Base-by-base conservation (phyloP, 208 protist genomes). In the Porcisia deanei region DNA sequence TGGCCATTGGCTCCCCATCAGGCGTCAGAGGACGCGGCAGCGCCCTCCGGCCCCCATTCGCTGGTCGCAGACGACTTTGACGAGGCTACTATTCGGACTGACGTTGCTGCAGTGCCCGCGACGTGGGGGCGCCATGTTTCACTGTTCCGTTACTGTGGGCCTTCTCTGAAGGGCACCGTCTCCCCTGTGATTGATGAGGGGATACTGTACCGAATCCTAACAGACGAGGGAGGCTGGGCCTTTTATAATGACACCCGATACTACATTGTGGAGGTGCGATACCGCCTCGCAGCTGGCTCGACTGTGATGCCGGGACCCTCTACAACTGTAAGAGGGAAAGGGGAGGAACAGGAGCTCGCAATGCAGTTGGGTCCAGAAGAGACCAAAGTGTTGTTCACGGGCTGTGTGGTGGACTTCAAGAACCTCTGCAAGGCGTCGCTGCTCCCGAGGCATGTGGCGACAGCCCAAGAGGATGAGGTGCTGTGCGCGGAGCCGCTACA, bases 131-230 rank as follows among this genome's bases (percentile, higher is more conserved):
- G 37, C 6, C 25, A n/a, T 49, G 20, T 22, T 58, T 77, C 71
- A 3, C 20, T 69, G n/a, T 86, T 75, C 65, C 68, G 73, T 7
- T 82, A 86, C 75, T 37, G 60, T 8, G 77, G 82, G 0, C 82
- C 82, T 1, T 34, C 55, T 16, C 66, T 86, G 47, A 75, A 73
- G 14, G 88, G 88, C 12, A 77, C 84, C 14, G 76, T 86, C 3
- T 85, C 80, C 34, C 82, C 85, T 47, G 90, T 90, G 71, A 73
- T 89, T 8, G 68, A 81, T 47, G 80, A 83, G 49, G 88, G 85
- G 3, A 30, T 90, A 37, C 79, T 93, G 22, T 95, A 89, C 76
- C 86, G 87, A 52, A 81, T 95, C 39, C 58, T 95, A 25, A 85
- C 81, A 49, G 82, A 85, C 9, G 85, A 75, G 34, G 82, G 79